Evolutionary conservation across 2,329 filamentous ascomycete genomes (phyloP).

Genomic region (Venturia pyrina): DNA sequence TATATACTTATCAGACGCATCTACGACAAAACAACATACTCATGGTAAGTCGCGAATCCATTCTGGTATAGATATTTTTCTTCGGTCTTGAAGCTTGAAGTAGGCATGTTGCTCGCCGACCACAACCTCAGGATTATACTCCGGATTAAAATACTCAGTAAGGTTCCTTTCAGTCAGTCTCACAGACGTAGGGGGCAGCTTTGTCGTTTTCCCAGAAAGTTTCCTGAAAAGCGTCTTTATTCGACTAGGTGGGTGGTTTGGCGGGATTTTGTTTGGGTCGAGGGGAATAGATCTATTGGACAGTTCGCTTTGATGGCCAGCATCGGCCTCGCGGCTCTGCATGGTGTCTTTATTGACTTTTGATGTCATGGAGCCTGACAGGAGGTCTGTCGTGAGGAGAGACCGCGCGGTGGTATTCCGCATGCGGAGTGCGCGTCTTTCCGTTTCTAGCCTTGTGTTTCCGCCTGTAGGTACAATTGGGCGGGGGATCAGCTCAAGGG

Average conservation of each 20-base stretch:
- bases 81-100: slow-evolving; percentile 50
- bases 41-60: slow-evolving; percentile 68
- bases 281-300: not conserved
- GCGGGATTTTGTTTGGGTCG: slow-evolving; percentile 8
- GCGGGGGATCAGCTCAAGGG: not conserved
- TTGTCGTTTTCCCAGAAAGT: not conserved
- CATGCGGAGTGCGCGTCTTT: not conserved
- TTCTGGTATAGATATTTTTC: slow-evolving; percentile 69
- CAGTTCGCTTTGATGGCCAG: not conserved
- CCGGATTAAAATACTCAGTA: slow-evolving; percentile 21
- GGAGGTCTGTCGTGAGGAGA: slow-evolving; percentile 1
- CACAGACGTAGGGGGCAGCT: slow-evolving; percentile 6
- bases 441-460: not conserved
- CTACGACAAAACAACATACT: slow-evolving; percentile 42
- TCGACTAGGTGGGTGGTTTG: not conserved
- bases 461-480: not conserved
- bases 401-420: not conserved
- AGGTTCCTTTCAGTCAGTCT: slow-evolving; percentile 21
- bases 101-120: slow-evolving; percentile 43
- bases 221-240: slow-evolving; percentile 2
- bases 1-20: not conserved
- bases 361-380: not conserved
- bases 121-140: slow-evolving; percentile 19
- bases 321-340: not conserved
- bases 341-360: slow-evolving; percentile 1